Evolutionary conservation across 176 grass and related monocot species (phyloP).

Genomic region (Secale cereale): DNA sequence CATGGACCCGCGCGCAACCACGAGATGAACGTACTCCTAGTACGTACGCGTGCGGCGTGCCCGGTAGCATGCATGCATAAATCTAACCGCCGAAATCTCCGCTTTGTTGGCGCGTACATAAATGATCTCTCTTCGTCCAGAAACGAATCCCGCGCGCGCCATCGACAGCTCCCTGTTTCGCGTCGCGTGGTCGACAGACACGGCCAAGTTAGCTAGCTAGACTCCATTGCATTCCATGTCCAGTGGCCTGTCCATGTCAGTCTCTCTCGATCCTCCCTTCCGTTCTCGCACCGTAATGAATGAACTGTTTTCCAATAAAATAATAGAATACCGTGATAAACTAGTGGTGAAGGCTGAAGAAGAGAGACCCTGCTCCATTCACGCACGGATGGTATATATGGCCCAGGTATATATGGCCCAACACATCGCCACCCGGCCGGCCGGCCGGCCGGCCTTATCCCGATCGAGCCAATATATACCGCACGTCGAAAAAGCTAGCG

Average conservation of each 20-base stretch:
- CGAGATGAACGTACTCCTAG: not conserved
- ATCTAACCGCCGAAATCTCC: not conserved
- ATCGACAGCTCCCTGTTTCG: not conserved
- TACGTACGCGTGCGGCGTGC: no score
- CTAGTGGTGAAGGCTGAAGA: not conserved
- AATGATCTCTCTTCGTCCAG: not conserved
- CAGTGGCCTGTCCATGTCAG: not conserved
- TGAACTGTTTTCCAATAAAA: not conserved
- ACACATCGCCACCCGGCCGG: not conserved
- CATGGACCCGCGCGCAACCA: not conserved
- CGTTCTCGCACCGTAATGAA: not conserved
- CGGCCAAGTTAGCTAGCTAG: not conserved
- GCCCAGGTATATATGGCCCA: not conserved
- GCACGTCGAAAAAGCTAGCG: constrained; percentile 22
- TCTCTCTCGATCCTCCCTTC: not conserved
- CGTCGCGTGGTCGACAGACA: not conserved
- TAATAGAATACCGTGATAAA: not conserved
- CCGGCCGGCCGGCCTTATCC: constrained; percentile 22
- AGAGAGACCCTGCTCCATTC: not conserved
- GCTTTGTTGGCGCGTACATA: not conserved
- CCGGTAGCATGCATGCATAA: not conserved
- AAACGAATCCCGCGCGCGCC: not conserved
- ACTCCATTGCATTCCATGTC: not conserved
- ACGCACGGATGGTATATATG: not conserved
- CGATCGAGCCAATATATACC: not conserved